Evolutionary conservation across 2,329 filamentous ascomycete species (phyloP), one percentile per base, ranked within the genome.

Genomic region (Diaporthe helianthi): DNA sequence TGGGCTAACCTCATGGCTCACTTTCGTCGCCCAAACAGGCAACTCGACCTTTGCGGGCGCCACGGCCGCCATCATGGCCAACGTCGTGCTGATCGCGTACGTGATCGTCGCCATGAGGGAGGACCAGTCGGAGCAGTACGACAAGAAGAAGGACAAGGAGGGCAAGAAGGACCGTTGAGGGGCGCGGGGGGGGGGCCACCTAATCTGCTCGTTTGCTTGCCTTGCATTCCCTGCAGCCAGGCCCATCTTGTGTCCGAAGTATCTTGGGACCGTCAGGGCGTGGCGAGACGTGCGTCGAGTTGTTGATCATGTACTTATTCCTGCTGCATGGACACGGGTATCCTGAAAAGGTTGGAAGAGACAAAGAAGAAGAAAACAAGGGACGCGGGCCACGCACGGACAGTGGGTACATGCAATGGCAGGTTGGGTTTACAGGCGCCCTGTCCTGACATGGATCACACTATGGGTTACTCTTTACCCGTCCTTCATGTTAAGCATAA

Each of bases 71-170:
- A 82, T 98, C 63, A 89, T 97, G 79, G 96, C 96, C 15, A 99
- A 99, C 75, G 87, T 97, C 1, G 93, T 99, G 4, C 83, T 99
- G 63, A 87, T 98, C 69, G 89, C 87, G n/a, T 99, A 98, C 80
- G 89, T 98, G 52, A 83, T 98, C 68, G 93, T 97, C 24, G 96
- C 96, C 4, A 94, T 97, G 87, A 90, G 87, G 71, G 96, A 99
- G 79, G 96, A 98, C 76, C 82, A 87, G 73, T 81, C 82, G 2
- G 85, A 86, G 22, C 80, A 81, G 73, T 71, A 76, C 44, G 72
- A 76, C 46, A 83, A 83, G 71, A 83, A 82, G 49, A 74, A 75
- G 71, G 36, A 22, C 15, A 81, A 81, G 74, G 76, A 84, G 66
- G 78, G 75, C 65, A 88, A 87, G 79, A 88, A 88, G 76, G 79